These are phyloP conservation scores for Globisporangium ultimum DNA, from an alignment of 352 stramenopile genomes.

Conservation along the genomic window DNA sequence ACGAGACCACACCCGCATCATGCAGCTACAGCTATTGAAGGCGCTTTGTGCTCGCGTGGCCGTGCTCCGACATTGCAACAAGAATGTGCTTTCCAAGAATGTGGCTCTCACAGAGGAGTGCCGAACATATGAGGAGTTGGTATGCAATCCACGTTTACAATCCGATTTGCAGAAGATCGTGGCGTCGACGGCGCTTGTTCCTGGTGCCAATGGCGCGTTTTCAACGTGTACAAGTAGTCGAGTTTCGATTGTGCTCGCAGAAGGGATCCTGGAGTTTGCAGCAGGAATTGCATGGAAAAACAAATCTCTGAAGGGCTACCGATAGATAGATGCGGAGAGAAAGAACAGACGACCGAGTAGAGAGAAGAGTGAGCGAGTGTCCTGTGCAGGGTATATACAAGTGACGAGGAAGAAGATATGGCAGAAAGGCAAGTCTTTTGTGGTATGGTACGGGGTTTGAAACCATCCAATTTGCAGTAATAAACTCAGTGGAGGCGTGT, in stretches of 20 bases:
- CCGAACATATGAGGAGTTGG: constrained; percentile 26
- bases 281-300: constrained; percentile 2
- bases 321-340: constrained; percentile 1
- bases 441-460: not conserved
- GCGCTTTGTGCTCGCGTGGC: constrained; percentile 35
- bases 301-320: constrained; percentile 9
- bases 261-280: constrained; percentile 34
- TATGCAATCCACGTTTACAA: constrained; percentile 51
- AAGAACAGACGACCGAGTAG: not conserved
- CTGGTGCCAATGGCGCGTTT: constrained; percentile 13
- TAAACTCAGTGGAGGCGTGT: not conserved
- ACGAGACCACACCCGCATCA: constrained; percentile 33
- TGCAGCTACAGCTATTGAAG: constrained; percentile 52
- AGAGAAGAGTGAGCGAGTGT: not conserved
- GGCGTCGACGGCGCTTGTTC: constrained; percentile 1
- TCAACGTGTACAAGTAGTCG: constrained; percentile 19
- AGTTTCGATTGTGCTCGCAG: constrained; percentile 34
- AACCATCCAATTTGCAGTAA: not conserved
- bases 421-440: not conserved
- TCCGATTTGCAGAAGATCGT: constrained; percentile 34
- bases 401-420: not conserved
- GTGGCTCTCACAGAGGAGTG: constrained; percentile 12
- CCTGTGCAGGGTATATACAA: too few relatives aligned
- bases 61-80: constrained; percentile 12
- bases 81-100: not conserved